phyloP scores from a whole-genome alignment of 768 basidiomycete genomes.

The Boletus pseudopeckii region DNA sequence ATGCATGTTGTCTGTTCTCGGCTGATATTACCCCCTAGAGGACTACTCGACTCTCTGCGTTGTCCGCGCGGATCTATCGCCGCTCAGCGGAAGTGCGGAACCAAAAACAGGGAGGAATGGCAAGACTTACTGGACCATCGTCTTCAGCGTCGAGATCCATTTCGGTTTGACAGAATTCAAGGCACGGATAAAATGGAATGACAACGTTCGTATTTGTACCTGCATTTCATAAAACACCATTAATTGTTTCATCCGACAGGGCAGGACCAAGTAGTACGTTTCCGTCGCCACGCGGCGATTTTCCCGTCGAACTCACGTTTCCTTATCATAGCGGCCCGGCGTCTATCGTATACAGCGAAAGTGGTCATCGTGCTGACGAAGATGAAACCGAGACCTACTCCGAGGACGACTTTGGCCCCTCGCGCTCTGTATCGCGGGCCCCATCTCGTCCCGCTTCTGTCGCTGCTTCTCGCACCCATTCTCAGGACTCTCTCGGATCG shows the following conservation, averaged over 20 bases:
- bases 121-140: slow-evolving; percentile 79
- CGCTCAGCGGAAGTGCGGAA: slow-evolving; percentile 66
- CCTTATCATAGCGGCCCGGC: slow-evolving; percentile 59
- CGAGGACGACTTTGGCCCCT: slow-evolving; percentile 54
- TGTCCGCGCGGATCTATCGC: slow-evolving; percentile 74
- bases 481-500: slow-evolving; percentile 40
- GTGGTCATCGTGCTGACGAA: slow-evolving; percentile 69
- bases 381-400: slow-evolving; percentile 64
- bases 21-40: slow-evolving; percentile 37
- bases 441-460: slow-evolving; percentile 45
- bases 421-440: slow-evolving; percentile 30
- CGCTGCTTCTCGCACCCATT: slow-evolving; percentile 52
- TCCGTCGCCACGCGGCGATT: not conserved
- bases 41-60: slow-evolving; percentile 75
- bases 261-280: slow-evolving; percentile 69
- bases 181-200: slow-evolving; percentile 79
- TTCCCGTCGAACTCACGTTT: not conserved
- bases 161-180: slow-evolving; percentile 81
- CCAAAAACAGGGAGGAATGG: slow-evolving; percentile 61
- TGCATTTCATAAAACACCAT: not conserved
- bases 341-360: slow-evolving; percentile 78
- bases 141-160: slow-evolving; percentile 81
- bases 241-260: slow-evolving; percentile 38
- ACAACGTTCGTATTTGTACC: slow-evolving; percentile 50
- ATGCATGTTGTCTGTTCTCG: not conserved